phyloP scores from a whole-genome alignment of 305 asterid genomes.

The Fraxinus angustifolia region DNA sequence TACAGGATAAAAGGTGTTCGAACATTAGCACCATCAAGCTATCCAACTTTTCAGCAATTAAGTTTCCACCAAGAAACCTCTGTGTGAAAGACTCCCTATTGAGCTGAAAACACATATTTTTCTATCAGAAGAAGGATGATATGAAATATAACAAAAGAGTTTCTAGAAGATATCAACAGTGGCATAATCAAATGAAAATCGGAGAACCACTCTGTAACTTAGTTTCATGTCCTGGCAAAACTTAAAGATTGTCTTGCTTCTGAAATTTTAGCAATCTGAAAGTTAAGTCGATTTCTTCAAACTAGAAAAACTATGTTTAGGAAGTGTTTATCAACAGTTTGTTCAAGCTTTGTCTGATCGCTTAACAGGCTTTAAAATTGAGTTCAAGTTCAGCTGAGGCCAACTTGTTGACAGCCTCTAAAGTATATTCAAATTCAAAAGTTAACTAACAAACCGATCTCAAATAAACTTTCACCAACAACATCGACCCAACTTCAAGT shows the following conservation, averaged over 20 bases:
- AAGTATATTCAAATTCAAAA: background rate
- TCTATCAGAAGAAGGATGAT: slow-evolving; percentile 4
- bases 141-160: background rate
- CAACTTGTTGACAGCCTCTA: background rate
- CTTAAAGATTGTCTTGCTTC: background rate
- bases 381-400: background rate
- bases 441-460: background rate
- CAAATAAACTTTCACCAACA: background rate
- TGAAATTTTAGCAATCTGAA: background rate
- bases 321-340: background rate
- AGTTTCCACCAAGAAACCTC: slow-evolving; percentile 46
- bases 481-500: background rate
- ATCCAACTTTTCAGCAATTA: slow-evolving; percentile 66
- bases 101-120: slow-evolving; percentile 44
- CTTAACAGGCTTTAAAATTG: background rate
- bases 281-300: background rate
- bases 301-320: background rate
- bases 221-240: background rate
- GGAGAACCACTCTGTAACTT: background rate
- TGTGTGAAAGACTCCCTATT: slow-evolving; percentile 50
- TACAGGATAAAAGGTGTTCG: slow-evolving; percentile 64
- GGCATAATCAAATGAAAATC: background rate
- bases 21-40: slow-evolving; percentile 73
- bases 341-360: background rate
- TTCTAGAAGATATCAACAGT: background rate